Conservation (phyloP, 2,329 filamentous ascomycete genomes). For the Cladosporium sp. region DNA sequence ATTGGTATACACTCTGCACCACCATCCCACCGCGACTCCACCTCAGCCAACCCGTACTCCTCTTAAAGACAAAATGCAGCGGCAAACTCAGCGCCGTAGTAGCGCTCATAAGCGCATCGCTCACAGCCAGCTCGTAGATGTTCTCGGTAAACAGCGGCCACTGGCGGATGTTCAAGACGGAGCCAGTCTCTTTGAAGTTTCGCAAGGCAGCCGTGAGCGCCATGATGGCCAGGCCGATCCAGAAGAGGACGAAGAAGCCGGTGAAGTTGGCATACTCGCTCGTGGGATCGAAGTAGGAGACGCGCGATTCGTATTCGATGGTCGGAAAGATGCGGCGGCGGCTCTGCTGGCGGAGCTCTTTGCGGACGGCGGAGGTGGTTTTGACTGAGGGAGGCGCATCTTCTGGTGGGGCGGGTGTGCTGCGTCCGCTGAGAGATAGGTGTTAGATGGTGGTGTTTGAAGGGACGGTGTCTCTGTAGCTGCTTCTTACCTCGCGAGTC, state of each 20-base stretch:
- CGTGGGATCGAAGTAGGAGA: conserved; percentile 91
- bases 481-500: conserved; percentile 21
- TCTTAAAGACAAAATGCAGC: conserved; percentile 68
- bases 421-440: conserved; percentile 48
- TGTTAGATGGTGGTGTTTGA: neutral
- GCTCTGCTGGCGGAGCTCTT: conserved; percentile 67
- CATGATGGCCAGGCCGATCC: conserved; percentile 97
- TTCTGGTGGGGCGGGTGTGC: conserved; percentile 77
- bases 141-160: conserved; percentile 88
- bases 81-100: conserved; percentile 72
- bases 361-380: conserved; percentile 80
- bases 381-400: conserved; percentile 93
- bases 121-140: conserved; percentile 80
- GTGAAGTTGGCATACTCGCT: conserved; percentile 93
- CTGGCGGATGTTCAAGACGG: conserved; percentile 79
- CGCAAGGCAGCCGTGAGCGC: conserved; percentile 89
- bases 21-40: conserved; percentile 79
- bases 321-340: conserved; percentile 86
- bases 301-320: conserved; percentile 83
- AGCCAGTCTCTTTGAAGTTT: conserved; percentile 91
- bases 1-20: conserved; percentile 80
- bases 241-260: conserved; percentile 97
- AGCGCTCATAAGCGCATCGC: conserved; percentile 81
- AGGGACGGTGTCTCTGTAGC: neutral
- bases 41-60: conserved; percentile 57